Evolutionary conservation across 1,284 basidiomycete genomes (phyloP).

Genomic region (Tilletia horrida): DNA sequence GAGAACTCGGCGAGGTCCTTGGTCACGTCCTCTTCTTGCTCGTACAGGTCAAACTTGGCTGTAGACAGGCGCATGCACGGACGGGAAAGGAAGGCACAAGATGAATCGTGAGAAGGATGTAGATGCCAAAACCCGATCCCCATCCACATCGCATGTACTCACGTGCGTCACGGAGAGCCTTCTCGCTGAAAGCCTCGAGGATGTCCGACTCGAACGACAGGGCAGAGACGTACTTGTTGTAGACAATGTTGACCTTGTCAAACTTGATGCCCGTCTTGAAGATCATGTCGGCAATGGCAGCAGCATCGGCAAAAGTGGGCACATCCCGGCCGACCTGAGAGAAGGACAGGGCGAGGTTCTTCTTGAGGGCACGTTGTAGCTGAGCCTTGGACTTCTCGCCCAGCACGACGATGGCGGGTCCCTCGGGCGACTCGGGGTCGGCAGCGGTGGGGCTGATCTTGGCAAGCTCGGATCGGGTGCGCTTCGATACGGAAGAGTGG

Average conservation of each 20-base stretch:
- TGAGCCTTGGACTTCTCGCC: slow-evolving; percentile 98
- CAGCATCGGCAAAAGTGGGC: slow-evolving; percentile 93
- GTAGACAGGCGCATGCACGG: background rate
- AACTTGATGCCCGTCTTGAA: slow-evolving; percentile 79
- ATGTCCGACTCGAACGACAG: slow-evolving; percentile 82
- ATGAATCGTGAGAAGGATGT: no score
- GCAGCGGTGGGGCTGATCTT: slow-evolving; percentile 59
- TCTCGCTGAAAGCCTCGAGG: slow-evolving; percentile 63
- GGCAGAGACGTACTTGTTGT: slow-evolving; percentile 94
- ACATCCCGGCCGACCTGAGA: slow-evolving; percentile 97
- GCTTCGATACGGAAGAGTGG: slow-evolving; percentile 92
- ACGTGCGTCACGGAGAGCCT: slow-evolving; percentile 62
- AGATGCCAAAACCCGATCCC: no score
- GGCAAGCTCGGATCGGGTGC: slow-evolving; percentile 66
- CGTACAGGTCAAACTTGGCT: slow-evolving; percentile 49
- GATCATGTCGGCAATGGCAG: slow-evolving; percentile 88
- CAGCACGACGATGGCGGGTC: slow-evolving; percentile 61
- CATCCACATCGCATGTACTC: background rate
- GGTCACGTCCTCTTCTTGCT: slow-evolving; percentile 67
- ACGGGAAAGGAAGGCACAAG: no score
- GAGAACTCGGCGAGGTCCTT: slow-evolving; percentile 94
- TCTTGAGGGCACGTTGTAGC: slow-evolving; percentile 66
- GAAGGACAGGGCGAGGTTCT: slow-evolving; percentile 81
- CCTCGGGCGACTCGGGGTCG: slow-evolving; percentile 51
- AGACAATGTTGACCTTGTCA: slow-evolving; percentile 79